phyloP scores from a whole-genome alignment of 345 rosid species.

The Clarkia xantiana region DNA sequence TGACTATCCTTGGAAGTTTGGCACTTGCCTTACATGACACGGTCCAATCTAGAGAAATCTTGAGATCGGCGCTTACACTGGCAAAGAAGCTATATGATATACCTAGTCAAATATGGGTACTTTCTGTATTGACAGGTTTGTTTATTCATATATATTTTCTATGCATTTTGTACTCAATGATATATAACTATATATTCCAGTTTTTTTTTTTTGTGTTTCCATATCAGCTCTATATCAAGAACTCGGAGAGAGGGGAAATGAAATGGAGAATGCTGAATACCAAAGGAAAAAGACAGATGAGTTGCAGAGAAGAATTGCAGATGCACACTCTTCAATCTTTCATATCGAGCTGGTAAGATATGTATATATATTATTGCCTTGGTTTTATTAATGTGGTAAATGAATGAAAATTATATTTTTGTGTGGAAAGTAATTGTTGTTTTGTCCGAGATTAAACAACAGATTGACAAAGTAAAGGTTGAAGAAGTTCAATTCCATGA shows the following conservation, averaged over 20 bases:
- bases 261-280: slow-evolving; percentile 89
- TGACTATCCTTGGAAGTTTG: slow-evolving; percentile 79
- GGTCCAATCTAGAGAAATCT: slow-evolving; percentile 81
- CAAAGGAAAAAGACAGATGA: slow-evolving; percentile 55
- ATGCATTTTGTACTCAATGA: no score
- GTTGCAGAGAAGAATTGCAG: slow-evolving; percentile 72
- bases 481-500: slow-evolving; percentile 33
- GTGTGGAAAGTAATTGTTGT: slow-evolving; percentile 5
- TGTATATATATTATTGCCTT: background rate
- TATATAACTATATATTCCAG: no score
- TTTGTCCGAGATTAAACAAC: slow-evolving; percentile 10
- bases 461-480: slow-evolving; percentile 59
- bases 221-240: slow-evolving; percentile 48
- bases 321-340: slow-evolving; percentile 72
- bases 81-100: slow-evolving; percentile 83
- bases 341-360: slow-evolving; percentile 66
- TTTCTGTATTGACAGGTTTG: slow-evolving; percentile 74
- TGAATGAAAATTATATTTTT: background rate
- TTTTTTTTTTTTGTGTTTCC: background rate
- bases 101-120: slow-evolving; percentile 94
- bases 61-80: slow-evolving; percentile 79
- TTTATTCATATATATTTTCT: background rate
- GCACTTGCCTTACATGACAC: slow-evolving; percentile 93
- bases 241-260: slow-evolving; percentile 67
- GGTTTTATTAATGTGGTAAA: background rate